Evolutionary conservation across 257 asterid species (phyloP).

Genomic region (Jacaranda mimosifolia): DNA sequence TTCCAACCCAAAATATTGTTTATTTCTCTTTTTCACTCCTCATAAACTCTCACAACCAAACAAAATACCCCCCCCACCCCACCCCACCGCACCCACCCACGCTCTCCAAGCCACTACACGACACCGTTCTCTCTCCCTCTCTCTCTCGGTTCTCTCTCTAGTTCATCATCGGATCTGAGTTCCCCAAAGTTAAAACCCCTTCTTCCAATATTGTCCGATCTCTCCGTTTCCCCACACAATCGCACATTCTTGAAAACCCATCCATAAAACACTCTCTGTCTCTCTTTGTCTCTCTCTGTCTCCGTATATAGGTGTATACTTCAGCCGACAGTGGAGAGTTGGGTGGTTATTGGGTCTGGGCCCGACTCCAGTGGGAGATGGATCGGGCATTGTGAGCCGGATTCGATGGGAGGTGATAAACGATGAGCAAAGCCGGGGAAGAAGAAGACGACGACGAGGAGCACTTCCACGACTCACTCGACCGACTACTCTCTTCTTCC

Average conservation of each 20-base stretch:
- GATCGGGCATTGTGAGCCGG: conserved; percentile 55
- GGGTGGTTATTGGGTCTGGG: conserved; percentile 30
- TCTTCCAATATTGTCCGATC: conserved; percentile 62
- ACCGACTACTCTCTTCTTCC: conserved; percentile 78
- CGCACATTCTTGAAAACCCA: conserved; percentile 30
- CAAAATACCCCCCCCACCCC: conserved; percentile 33
- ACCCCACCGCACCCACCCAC: conserved; percentile 29
- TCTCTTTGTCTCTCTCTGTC: conserved; percentile 24
- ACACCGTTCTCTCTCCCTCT: conserved; percentile 40
- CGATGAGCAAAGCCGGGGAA: conserved; percentile 76
- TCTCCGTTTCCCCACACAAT: conserved; percentile 53
- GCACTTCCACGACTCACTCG: conserved; percentile 76
- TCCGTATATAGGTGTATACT: not conserved
- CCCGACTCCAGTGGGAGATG: conserved; percentile 44
- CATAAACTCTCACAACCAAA: conserved; percentile 36
- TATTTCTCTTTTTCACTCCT: conserved; percentile 17
- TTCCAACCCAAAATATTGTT: conserved; percentile 22
- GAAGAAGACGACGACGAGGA: conserved; percentile 70
- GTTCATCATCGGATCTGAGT: conserved; percentile 74
- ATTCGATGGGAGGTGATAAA: conserved; percentile 50
- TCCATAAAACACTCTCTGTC: conserved; percentile 9
- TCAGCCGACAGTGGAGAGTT: conserved; percentile 26
- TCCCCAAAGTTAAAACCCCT: conserved; percentile 53
- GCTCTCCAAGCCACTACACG: conserved; percentile 39
- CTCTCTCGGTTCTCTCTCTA: conserved; percentile 45